Evolutionary conservation across 257 asterid genomes (phyloP), one percentile per base, ranked within the genome.

Genomic region (Orobanche coerulescens): DNA sequence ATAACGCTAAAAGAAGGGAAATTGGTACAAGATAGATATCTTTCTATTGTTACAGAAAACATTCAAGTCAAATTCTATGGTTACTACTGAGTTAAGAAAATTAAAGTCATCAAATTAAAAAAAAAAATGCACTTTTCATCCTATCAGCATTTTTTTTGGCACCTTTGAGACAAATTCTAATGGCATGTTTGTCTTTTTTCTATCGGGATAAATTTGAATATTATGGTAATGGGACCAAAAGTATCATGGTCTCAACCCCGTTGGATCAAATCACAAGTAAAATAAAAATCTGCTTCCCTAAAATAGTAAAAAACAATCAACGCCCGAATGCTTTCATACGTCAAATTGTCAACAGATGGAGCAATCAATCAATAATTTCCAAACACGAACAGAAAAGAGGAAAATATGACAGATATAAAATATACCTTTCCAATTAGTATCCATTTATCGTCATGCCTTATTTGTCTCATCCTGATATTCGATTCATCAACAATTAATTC

Each of bases 371-470:
- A 42, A 62, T 16, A 58, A 44, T 14, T 34, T 26, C 12, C 30
- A 44, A 19, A 1, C n/a, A 42, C 58, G 47, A 56, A 16, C 1
- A 23, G 44, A 54, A 23, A 37, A 20, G 19, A 8, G 14, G 16
- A 5, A 51, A 31, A 64, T 28, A 42, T n/a, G 7, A 19, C 18
- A 28, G 54, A 4, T 40, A 50, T 15, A 55, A 58, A 19, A 50
- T 22, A 36, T 75, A 87, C 97, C 88, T 87, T 81, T 53, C 67
- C 78, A 68, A 78, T 61, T 68, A 71, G 46, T 71, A 65, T 62
- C 95, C 95, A 82, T 64, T 71, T 81, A 36, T 51, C 94, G 73
- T 78, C 82, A 40, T 52, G 69, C 97, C 94, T 81, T 30, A 72
- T 66, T 62, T 74, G 80, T 71, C 84, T 76, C 54, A 57, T 79